Base-by-base conservation (phyloP, 202 grass and related monocot species). In the Panicum hallii region DNA sequence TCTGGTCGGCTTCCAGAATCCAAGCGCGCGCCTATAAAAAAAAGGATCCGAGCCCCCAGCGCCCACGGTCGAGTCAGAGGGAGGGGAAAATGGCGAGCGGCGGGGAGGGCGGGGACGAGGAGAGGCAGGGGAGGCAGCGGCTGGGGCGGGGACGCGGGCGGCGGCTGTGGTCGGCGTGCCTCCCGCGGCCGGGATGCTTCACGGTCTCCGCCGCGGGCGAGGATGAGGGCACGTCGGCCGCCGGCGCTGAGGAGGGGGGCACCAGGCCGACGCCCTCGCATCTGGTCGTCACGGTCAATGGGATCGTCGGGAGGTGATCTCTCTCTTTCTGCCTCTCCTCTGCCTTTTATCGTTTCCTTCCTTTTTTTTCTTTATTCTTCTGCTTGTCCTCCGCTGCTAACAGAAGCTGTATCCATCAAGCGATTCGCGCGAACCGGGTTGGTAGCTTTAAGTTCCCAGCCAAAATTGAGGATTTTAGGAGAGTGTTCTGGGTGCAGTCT, bases 281-380 rank as follows among this genome's bases (percentile, higher is more conserved):
- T 87, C 88, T 95, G 60, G 81, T 98, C 32, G 95, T 98, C 13
- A 95, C 80, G 60, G 93, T 98, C 70, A 95, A 95, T 83, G 95
- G 95, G 72, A 82, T 98, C 84, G 73, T 95, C 52, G 95, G 95
- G 61, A 93, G 95, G 95, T 98, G 36, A 82, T 67, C 9, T 78
- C 15, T 84, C n/a, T 0, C 9, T 28, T 9, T 9, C 32, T 11
- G 2, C 30, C 53, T 56, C 40, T 30, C 15, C 34, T 1, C 36
- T 14, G 36, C 36, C 36, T 84, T 74, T 38, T 62, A 15, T 55
- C 57, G 13, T 47, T 72, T 56, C 23, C 10, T 9, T 48, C 61
- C 60, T 38, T 70, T 72, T 28, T 28, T 3, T 9, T 0, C 30
- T 55, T 48, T 63, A 5, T 49, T 49, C 11, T 47, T 13, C 1